These are phyloP conservation scores for Lathyrus oleraceus DNA, from an alignment of 306 rosid species.

Conservation along the genomic window DNA sequence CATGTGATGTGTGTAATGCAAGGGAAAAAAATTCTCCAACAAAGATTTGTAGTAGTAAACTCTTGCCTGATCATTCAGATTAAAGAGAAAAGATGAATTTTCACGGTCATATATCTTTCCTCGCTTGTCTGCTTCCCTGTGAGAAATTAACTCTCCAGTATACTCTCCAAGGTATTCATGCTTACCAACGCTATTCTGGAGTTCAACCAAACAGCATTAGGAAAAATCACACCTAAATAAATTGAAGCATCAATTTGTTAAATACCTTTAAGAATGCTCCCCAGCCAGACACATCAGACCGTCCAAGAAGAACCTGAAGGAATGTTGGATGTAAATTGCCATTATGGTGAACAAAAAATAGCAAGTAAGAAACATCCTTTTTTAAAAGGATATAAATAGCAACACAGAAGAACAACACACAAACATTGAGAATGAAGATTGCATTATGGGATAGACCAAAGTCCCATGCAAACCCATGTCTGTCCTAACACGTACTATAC, in stretches of 20 bases:
- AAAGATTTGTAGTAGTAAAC: not conserved
- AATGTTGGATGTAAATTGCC: slow-evolving; percentile 27
- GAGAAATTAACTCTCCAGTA: slow-evolving; percentile 96
- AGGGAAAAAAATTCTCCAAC: not conserved
- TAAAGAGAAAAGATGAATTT: slow-evolving; percentile 96
- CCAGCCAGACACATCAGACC: slow-evolving; percentile 98
- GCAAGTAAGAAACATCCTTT: not conserved
- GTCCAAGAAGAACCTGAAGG: slow-evolving; percentile 89
- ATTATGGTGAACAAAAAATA: not conserved
- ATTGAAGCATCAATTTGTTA: slow-evolving; percentile 13
- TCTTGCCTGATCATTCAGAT: slow-evolving; percentile 96
- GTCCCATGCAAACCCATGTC: slow-evolving; percentile 22
- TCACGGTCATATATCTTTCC: slow-evolving; percentile 99
- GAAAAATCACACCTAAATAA: slow-evolving; percentile 17
- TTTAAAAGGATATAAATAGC: slow-evolving; percentile 9
- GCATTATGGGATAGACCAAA: slow-evolving; percentile 13
- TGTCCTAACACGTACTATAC: not conserved
- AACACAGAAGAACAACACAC: slow-evolving; percentile 4
- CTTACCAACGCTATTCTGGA: slow-evolving; percentile 93
- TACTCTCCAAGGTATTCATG: slow-evolving; percentile 99
- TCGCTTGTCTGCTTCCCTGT: slow-evolving; percentile 97
- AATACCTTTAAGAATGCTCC: slow-evolving; percentile 96
- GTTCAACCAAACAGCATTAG: slow-evolving; percentile 39
- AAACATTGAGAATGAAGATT: slow-evolving; percentile 9
- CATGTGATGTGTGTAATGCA: not conserved